phyloP scores from a whole-genome alignment of 352 stramenopile genomes.

The Pythium phragmiticola region DNA sequence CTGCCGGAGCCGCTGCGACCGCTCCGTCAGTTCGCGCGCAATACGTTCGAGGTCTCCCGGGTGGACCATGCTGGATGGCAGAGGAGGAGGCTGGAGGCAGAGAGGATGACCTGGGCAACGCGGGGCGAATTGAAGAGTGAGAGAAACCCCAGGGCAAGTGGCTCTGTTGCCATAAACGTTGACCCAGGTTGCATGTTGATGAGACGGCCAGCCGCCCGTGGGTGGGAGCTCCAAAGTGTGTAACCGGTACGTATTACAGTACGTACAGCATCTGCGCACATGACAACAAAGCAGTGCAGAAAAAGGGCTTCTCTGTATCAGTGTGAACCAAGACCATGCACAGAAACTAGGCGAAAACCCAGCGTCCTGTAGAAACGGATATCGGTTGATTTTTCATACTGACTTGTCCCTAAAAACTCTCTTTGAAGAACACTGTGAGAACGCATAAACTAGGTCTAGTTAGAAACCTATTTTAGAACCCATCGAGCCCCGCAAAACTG shows the following conservation, averaged over 20 bases:
- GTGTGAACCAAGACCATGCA: too few species aligned
- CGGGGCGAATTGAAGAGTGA: slow-evolving; percentile 21
- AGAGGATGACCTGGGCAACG: too few species aligned
- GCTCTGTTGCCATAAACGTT: not conserved
- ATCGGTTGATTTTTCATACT: not conserved
- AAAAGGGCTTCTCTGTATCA: too few species aligned
- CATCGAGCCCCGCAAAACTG: not conserved
- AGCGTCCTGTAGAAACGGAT: not conserved
- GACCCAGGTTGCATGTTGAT: not conserved
- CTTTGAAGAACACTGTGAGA: not conserved
- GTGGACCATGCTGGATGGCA: slow-evolving; percentile 9
- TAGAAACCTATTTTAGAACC: not conserved
- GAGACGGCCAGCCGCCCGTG: too few species aligned
- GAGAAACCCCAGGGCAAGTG: not conserved
- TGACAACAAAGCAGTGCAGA: too few species aligned
- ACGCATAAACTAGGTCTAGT: slow-evolving; percentile 1
- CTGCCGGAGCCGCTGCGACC: slow-evolving; percentile 22
- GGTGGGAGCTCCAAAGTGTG: too few species aligned
- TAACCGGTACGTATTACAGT: too few species aligned
- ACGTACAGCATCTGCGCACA: too few species aligned
- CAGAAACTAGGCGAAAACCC: too few species aligned
- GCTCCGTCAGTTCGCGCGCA: slow-evolving; percentile 21
- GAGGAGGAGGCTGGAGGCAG: not conserved
- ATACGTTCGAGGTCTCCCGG: slow-evolving; percentile 23
- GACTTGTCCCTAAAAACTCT: not conserved